These are phyloP conservation scores for Nothophoma quercina DNA, from an alignment of 2,329 filamentous ascomycete genomes.

Conservation along the genomic window DNA sequence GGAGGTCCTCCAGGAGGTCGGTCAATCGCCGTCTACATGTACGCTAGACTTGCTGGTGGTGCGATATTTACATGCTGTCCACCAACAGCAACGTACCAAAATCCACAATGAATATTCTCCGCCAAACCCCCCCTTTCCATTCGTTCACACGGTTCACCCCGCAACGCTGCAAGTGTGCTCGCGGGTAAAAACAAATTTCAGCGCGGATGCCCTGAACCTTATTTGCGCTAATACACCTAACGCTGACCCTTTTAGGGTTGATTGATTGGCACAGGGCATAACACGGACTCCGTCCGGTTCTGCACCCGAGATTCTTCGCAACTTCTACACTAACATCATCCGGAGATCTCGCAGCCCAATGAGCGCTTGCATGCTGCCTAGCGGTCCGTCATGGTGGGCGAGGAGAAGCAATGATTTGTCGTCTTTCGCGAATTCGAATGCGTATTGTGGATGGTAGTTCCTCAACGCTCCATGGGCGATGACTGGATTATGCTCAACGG, in stretches of 20 bases:
- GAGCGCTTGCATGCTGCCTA: background rate
- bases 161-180: background rate
- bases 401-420: background rate
- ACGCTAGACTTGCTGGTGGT: constrained; percentile 6
- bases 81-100: constrained; percentile 13
- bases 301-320: background rate
- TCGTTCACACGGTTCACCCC: constrained; percentile 5
- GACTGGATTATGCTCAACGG: background rate
- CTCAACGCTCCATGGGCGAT: background rate
- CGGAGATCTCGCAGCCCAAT: background rate
- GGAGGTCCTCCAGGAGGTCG: no score
- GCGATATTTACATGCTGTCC: constrained; percentile 1
- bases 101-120: constrained; percentile 10
- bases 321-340: background rate
- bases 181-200: background rate
- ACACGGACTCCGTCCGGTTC: background rate
- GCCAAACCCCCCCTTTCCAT: constrained; percentile 7
- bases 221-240: background rate
- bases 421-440: background rate
- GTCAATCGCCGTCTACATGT: constrained; percentile 6
- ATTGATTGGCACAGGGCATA: background rate
- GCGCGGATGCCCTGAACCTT: background rate
- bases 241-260: no score
- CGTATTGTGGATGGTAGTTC: background rate
- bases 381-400: background rate